Base-by-base conservation (phyloP, 164 flowering plant genomes). In the Berberis thunbergii region DNA sequence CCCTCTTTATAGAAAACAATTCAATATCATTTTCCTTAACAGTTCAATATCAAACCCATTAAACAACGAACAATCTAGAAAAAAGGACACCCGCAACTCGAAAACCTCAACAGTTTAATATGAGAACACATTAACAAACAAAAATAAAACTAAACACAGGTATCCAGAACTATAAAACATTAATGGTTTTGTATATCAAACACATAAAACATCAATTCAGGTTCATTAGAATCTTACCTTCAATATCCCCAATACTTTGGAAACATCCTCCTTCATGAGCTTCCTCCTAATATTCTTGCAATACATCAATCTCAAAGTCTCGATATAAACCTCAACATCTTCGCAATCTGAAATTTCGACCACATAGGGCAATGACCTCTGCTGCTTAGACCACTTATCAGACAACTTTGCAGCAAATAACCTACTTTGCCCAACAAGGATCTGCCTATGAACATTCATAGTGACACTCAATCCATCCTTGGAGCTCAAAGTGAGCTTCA, bases 261-360 rank as follows among this genome's bases (percentile, higher is more conserved):
- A 61, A 49, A 94, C 97, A 66, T 91, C 95, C 58, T 87, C 96
- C 56, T 69, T 81, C 89, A 88, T 85, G 5, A 94, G 81, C 84
- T 59, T 82, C 80, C 72, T 86, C 81, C 86, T 81, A 68, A 94
- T 70, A 76, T 94, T 97, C 54, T 81, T 78, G 62, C 95, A 86
- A 59, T 94, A 94, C 96, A 94, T 90, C 75, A 94, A 76, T 61
- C 81, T 75, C 74, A 91, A 69, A 0, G 96, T 78, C 76, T 86
- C 91, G 13, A 94, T 71, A 52, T 91, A 91, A 7, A 85, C 77
- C 68, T 86, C 93, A 41, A 91, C 84, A 66, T 91, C 95, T 55
- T 94, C 96, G 49, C 96, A 88, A 63, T 94, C 97, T 1, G 83
- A 81, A 68, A 94, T 88, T 79, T 90, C 97, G 41, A 86, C 85